A percentile compares a stretch with the other conserved stretches of the same genome.
Evolutionary conservation across 176 grass and related monocot species (phyloP).

Genomic region (Zoysia japonica): DNA sequence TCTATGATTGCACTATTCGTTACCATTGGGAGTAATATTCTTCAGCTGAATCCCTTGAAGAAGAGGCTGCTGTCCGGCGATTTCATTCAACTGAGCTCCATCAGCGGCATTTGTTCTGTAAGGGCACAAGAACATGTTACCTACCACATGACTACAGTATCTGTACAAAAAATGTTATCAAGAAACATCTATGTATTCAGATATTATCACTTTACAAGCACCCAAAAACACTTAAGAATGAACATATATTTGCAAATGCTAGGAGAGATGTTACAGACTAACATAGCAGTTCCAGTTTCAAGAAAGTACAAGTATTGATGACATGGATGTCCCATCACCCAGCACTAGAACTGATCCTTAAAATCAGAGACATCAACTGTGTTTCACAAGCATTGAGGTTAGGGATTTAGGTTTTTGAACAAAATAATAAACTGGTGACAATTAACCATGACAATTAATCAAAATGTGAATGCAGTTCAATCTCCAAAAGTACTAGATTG

Average conservation of each 20-base stretch:
- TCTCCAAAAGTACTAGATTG: too few species aligned
- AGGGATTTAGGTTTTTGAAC: not conserved
- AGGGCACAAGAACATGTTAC: conserved; percentile 45
- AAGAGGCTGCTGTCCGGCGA: conserved; percentile 49
- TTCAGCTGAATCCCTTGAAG: conserved; percentile 47
- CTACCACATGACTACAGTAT: conserved; percentile 13
- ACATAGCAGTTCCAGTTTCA: conserved; percentile 10
- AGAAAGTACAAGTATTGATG: not conserved
- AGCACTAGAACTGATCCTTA: not conserved
- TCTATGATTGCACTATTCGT: conserved; percentile 47
- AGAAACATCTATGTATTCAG: conserved; percentile 13
- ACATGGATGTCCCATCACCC: not conserved
- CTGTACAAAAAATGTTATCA: conserved; percentile 17
- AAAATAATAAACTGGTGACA: not conserved
- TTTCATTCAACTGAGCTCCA: conserved; percentile 58
- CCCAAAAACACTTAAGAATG: conserved; percentile 27
- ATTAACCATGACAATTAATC: too few species aligned
- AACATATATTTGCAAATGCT: conserved; percentile 11
- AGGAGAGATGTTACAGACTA: not conserved
- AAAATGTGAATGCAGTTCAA: too few species aligned
- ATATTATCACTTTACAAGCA: conserved; percentile 32
- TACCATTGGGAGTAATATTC: conserved; percentile 51
- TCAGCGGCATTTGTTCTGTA: conserved; percentile 59
- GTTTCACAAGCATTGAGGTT: not conserved
- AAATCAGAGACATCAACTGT: not conserved